phyloP scores from a whole-genome alignment of 441 rosid species.

The Euphorbia celastroides region DNA sequence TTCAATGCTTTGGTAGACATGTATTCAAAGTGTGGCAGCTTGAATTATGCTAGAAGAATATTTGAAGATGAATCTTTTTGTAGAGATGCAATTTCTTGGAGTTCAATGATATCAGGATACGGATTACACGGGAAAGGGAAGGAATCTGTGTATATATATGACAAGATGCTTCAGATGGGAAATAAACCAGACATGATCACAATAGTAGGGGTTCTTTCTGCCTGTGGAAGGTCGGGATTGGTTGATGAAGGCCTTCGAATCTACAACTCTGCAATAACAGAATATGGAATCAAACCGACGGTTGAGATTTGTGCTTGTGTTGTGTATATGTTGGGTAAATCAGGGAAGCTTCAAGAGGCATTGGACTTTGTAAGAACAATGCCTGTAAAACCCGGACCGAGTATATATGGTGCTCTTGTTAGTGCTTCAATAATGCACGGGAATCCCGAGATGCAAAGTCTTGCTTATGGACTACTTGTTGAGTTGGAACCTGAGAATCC shows the following conservation, averaged over 20 bases:
- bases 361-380: constrained; percentile 45
- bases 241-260: constrained; percentile 44
- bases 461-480: constrained; percentile 49
- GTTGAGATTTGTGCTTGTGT: constrained; percentile 60
- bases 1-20: constrained; percentile 59
- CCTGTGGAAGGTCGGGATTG: constrained; percentile 55
- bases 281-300: constrained; percentile 44
- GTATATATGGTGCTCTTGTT: constrained; percentile 66
- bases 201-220: constrained; percentile 54
- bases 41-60: constrained; percentile 42
- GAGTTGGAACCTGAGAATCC: constrained; percentile 58
- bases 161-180: constrained; percentile 44
- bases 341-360: constrained; percentile 49
- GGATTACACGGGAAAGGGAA: constrained; percentile 68
- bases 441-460: constrained; percentile 47
- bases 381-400: constrained; percentile 54
- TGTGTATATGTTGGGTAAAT: constrained; percentile 55
- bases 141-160: constrained; percentile 44
- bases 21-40: constrained; percentile 57
- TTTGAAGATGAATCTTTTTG: constrained; percentile 31
- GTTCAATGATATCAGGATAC: constrained; percentile 59
- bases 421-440: constrained; percentile 56
- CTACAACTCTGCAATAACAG: constrained; percentile 31
- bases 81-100: constrained; percentile 64
- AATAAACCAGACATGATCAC: constrained; percentile 48